Conservation (phyloP, 225 moss, liverwort and hornwort genomes). For the Marchantia paleacea region DNA sequence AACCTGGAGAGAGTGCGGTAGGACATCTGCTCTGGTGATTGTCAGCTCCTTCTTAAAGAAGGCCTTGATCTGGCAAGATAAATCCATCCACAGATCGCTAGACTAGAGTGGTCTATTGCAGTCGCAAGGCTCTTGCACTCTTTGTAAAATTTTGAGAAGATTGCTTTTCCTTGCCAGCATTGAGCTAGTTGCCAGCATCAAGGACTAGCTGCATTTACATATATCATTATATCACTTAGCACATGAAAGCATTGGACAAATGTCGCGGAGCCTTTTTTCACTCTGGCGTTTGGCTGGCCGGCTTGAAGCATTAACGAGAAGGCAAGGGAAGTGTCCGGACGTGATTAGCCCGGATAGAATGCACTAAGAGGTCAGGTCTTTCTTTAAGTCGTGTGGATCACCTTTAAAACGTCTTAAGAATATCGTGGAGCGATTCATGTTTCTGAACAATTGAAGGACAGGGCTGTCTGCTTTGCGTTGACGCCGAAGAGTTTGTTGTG, state of each 20-base stretch:
- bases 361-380: conserved; percentile 5
- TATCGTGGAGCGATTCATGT: neutral
- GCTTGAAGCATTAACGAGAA: conserved; percentile 5
- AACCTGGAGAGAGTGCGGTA: conserved; percentile 22
- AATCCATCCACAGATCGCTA: conserved; percentile 17
- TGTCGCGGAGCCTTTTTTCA: neutral
- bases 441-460: neutral
- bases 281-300: conserved; percentile 8
- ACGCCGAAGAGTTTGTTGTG: neutral
- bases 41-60: conserved; percentile 17
- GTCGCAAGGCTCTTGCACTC: conserved; percentile 32
- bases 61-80: conserved; percentile 16
- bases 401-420: neutral
- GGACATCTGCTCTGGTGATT: conserved; percentile 21
- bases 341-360: conserved; percentile 1
- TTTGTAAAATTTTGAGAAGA: conserved; percentile 37
- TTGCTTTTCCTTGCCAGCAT: conserved; percentile 24
- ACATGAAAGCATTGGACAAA: conserved; percentile 14
- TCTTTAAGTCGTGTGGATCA: conserved; percentile 13
- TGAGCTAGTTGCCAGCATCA: conserved; percentile 17
- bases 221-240: conserved; percentile 18
- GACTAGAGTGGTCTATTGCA: conserved; percentile 22
- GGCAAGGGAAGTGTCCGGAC: neutral
- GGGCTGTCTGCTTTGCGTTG: neutral
- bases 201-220: conserved; percentile 28